These are phyloP conservation scores for Euphrasia arctica DNA, from an alignment of 305 asterid genomes.

Conservation along the genomic window DNA sequence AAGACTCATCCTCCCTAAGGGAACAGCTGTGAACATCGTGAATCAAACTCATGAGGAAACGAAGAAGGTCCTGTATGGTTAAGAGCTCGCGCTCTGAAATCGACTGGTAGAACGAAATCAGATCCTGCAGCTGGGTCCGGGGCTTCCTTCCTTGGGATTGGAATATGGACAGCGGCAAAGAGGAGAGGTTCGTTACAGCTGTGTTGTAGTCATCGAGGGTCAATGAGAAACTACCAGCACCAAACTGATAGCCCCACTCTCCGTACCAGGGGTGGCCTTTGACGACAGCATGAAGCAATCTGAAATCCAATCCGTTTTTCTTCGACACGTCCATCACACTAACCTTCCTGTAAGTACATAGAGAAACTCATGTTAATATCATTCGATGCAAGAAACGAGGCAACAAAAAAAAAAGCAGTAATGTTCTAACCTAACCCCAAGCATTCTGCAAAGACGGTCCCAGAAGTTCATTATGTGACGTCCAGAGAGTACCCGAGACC, in stretches of 20 bases:
- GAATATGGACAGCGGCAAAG: slow-evolving; percentile 57
- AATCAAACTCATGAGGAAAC: slow-evolving; percentile 63
- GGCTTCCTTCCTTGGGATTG: slow-evolving; percentile 79
- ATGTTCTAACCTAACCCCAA: slow-evolving; percentile 70
- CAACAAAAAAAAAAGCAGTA: not conserved
- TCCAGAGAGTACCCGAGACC: slow-evolving; percentile 82
- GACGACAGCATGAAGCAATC: slow-evolving; percentile 73
- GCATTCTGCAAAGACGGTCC: slow-evolving; percentile 82
- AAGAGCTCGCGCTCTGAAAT: slow-evolving; percentile 74
- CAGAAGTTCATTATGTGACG: slow-evolving; percentile 77
- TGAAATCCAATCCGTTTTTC: slow-evolving; percentile 81
- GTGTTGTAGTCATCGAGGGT: slow-evolving; percentile 52
- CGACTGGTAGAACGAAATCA: slow-evolving; percentile 80
- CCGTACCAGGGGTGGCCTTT: slow-evolving; percentile 96
- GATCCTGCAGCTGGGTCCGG: slow-evolving; percentile 70
- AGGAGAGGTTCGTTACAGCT: slow-evolving; percentile 62
- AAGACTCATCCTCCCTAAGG: slow-evolving; percentile 28
- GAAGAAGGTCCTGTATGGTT: slow-evolving; percentile 63
- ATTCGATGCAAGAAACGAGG: not conserved
- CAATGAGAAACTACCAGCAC: slow-evolving; percentile 77
- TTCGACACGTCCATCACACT: slow-evolving; percentile 97
- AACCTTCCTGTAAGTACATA: slow-evolving; percentile 49
- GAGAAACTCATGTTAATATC: slow-evolving; percentile 20
- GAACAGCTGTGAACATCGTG: slow-evolving; percentile 41
- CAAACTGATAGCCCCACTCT: slow-evolving; percentile 92